These are phyloP conservation scores for Fusarium circinatum DNA, from an alignment of 2,329 filamentous ascomycete genomes.

Conservation along the genomic window DNA sequence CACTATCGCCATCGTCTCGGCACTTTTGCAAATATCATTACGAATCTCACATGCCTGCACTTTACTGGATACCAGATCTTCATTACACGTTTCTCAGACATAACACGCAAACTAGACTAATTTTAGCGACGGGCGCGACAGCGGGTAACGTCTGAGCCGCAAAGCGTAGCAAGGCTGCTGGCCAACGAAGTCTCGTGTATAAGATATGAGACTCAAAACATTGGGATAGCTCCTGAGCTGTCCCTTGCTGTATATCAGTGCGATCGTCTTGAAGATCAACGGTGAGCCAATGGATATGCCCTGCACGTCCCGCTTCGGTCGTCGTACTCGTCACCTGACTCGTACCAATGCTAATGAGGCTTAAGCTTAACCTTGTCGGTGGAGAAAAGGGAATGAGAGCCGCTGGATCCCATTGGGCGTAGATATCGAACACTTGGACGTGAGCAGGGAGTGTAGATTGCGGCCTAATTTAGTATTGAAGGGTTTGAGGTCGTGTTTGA, in stretches of 20 bases:
- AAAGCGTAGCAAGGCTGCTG: not conserved
- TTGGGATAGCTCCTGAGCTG: not conserved
- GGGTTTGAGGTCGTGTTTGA: not conserved
- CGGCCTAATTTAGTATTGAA: slow-evolving; percentile 1
- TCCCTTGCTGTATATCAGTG: slow-evolving; percentile 17
- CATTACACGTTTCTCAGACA: not conserved
- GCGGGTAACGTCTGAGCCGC: slow-evolving; percentile 14
- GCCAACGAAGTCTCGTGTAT: not conserved
- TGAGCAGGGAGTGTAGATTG: slow-evolving; percentile 8
- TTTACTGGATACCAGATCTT: slow-evolving; percentile 11
- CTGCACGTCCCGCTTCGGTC: slow-evolving; percentile 2
- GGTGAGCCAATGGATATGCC: slow-evolving; percentile 17
- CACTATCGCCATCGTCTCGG: not conserved
- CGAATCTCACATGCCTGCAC: not conserved
- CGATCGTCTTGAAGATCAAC: slow-evolving; percentile 25
- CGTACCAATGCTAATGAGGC: slow-evolving; percentile 10
- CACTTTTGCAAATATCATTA: slow-evolving; percentile 8
- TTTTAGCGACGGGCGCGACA: not conserved
- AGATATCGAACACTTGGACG: not conserved
- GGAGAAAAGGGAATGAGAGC: not conserved
- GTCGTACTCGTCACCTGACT: slow-evolving; percentile 12
- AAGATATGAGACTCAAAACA: not conserved
- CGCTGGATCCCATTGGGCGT: not conserved
- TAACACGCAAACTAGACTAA: slow-evolving; percentile 24
- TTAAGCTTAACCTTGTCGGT: slow-evolving; percentile 3